Evolutionary conservation across 1,284 basidiomycete species (phyloP).

Genomic region (Paramarasmius palmivorus): DNA sequence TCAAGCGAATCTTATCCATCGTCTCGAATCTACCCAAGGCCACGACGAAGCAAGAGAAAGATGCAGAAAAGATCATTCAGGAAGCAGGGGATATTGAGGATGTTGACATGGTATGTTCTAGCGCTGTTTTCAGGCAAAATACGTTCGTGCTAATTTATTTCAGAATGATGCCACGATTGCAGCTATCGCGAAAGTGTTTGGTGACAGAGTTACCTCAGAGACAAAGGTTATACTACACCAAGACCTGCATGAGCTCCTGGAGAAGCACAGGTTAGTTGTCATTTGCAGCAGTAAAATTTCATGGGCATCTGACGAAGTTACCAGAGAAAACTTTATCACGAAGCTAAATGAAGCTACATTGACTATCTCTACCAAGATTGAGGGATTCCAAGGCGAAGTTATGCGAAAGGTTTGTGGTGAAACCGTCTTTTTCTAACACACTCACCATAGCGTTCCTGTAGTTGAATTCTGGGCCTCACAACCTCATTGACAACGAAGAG

Average conservation of each 20-base stretch:
- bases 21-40: neutral
- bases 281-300: too few relatives aligned
- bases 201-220: neutral
- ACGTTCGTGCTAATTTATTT: neutral
- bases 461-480: constrained; percentile 31
- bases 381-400: constrained; percentile 1
- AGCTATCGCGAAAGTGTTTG: neutral
- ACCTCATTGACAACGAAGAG: constrained; percentile 31
- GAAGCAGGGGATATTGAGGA: neutral
- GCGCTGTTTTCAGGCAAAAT: too few relatives aligned
- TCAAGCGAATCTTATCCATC: neutral
- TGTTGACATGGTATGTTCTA: too few relatives aligned
- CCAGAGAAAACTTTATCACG: too few relatives aligned
- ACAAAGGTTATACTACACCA: neutral
- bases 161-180: constrained; percentile 2
- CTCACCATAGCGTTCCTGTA: constrained; percentile 2
- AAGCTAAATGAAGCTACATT: too few relatives aligned
- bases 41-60: neutral
- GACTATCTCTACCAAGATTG: constrained; percentile 13
- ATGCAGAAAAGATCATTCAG: neutral
- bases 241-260: neutral
- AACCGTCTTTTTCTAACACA: neutral
- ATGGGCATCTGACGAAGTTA: too few relatives aligned
- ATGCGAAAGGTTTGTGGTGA: neutral
- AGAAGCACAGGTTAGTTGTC: neutral